Evolutionary conservation across 331 rosid genomes (phyloP), one percentile per base, ranked within the genome.

Genomic region (Telfairia occidentalis): DNA sequence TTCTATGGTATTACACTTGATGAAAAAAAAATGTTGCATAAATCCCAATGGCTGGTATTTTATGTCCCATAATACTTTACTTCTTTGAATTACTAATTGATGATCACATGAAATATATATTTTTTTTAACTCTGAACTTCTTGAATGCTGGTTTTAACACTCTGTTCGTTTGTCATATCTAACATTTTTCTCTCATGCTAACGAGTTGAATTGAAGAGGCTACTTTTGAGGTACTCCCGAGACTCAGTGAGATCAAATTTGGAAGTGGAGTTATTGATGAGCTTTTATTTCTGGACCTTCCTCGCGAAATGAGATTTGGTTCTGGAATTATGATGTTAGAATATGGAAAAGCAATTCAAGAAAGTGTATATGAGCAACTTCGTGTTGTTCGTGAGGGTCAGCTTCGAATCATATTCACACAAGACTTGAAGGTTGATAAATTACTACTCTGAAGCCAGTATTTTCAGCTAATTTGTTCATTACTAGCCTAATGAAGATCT

Each of bases 351-450:
- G 97, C 96, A 11, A 96, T 95, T 78, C 96, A 95, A 85, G 99
- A 92, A 84, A 90, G 97, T 58, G 93, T 95, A 26, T 90, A 95
- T n/a, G 97, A 95, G 87, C 99, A 95, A 70, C 97, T 92, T 77
- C 99, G 97, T 21, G 97, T 95, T 84, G 90, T 90, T 82, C 99
- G 97, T 8, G 99, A 92, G 87, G 99, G 99, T 78, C 97, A 86
- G 78, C 99, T 95, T 77, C 99, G 97, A 19, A 84, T 95, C 29
- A 66, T 92, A 71, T 95, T 92, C 77, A 82, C 96, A 0, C 97
- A 89, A 70, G 99, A 95, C 45, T 78, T 95, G 55, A 95, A 95
- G 99, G 99, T 92, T 49, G 73, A 54, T 18, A 70, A 59, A 16
- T 1, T 70, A 11, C 18, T 35, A 49, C 16, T 59, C 37, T 24